Evolutionary conservation across 2,329 filamentous ascomycete species (phyloP).

Genomic region (Stachybotrys chlorohalonatus): DNA sequence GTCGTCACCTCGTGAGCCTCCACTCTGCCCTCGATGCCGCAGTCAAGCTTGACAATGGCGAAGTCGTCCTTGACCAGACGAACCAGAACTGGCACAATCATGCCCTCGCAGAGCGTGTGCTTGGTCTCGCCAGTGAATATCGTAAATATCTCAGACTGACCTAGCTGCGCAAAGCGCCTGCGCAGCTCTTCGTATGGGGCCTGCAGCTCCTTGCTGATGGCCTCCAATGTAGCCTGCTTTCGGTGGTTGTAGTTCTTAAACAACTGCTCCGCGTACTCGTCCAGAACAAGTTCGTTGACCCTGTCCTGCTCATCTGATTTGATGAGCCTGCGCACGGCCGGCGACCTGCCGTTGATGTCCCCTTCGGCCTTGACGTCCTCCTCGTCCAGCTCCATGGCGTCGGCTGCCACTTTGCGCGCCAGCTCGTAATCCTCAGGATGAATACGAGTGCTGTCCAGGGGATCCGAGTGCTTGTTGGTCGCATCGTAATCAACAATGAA

Average conservation of each 20-base stretch:
- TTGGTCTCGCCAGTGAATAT: conserved; percentile 93
- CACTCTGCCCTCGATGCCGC: conserved; percentile 83
- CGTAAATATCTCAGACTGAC: conserved; percentile 76
- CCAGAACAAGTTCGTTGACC: conserved; percentile 90
- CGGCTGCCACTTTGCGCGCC: conserved; percentile 95
- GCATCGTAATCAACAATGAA: conserved; percentile 81
- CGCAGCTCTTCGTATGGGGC: conserved; percentile 91
- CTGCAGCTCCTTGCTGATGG: conserved; percentile 87
- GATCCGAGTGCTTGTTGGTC: conserved; percentile 75
- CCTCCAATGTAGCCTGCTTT: conserved; percentile 92
- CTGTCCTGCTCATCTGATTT: conserved; percentile 89
- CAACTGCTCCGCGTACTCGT: conserved; percentile 94
- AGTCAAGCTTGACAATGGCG: conserved; percentile 88
- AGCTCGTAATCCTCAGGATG: conserved; percentile 98
- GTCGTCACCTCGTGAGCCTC: conserved; percentile 75
- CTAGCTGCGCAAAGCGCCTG: conserved; percentile 63
- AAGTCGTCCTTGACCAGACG: conserved; percentile 86
- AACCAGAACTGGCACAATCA: conserved; percentile 87
- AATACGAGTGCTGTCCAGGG: conserved; percentile 91
- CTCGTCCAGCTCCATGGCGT: conserved; percentile 92
- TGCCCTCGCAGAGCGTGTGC: conserved; percentile 74
- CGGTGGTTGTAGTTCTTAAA: conserved; percentile 87
- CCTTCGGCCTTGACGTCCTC: conserved; percentile 95
- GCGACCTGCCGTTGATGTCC: conserved; percentile 80
- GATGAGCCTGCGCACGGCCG: conserved; percentile 90